phyloP scores from a whole-genome alignment of 148 eudicot species.

The Amaranthus palmeri region DNA sequence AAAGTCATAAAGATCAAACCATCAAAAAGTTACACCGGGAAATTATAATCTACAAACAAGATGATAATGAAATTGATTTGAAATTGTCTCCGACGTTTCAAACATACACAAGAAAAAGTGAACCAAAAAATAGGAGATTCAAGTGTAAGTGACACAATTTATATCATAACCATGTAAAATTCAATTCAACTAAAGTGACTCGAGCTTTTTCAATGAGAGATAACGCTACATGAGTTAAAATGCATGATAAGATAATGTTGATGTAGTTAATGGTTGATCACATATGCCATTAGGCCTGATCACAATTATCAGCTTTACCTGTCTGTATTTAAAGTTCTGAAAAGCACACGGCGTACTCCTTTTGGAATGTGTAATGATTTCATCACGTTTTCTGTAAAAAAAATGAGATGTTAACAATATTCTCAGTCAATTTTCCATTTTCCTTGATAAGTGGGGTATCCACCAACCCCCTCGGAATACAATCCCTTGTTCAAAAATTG shows the following conservation, averaged over 20 bases:
- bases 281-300: not conserved
- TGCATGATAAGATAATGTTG: not conserved
- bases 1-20: not conserved
- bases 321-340: slow-evolving; percentile 78
- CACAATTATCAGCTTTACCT: slow-evolving; percentile 29
- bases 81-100: not conserved
- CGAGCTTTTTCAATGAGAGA: not conserved
- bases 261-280: not conserved
- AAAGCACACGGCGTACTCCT: slow-evolving; percentile 73
- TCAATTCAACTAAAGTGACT: not conserved
- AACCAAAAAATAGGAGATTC: not conserved
- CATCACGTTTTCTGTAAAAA: slow-evolving; percentile 34
- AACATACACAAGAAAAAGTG: not conserved
- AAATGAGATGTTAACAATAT: not conserved
- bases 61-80: not conserved
- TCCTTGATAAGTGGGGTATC: too few relatives aligned
- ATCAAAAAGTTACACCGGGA: not conserved
- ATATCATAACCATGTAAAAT: not conserved
- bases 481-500: too few relatives aligned
- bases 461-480: not conserved
- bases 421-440: too few relatives aligned
- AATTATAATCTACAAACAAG: not conserved
- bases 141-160: not conserved
- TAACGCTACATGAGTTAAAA: not conserved
- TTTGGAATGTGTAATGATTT: slow-evolving; percentile 48